Percentiles rank a stretch among this genome's conserved stretches.
Evolutionary conservation across 371 early-diverging fungal genomes (phyloP).

Genomic region (Sanchytrium tribonematis): DNA sequence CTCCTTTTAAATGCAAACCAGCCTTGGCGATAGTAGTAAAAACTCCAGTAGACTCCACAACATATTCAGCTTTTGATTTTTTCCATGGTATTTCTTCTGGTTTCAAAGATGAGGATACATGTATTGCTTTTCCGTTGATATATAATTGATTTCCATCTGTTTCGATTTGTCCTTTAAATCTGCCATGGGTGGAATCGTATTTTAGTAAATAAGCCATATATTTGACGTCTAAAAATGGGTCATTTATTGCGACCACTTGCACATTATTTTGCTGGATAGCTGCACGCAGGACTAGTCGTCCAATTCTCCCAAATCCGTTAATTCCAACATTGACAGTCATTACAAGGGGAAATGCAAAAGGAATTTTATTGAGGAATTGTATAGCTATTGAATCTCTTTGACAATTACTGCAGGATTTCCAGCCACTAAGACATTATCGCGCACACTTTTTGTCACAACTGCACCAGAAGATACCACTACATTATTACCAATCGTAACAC

Average conservation of each 20-base stretch:
- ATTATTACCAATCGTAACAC: conserved; percentile 50
- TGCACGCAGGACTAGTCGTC: conserved; percentile 88
- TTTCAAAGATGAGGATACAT: conserved; percentile 29
- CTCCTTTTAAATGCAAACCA: conserved; percentile 58
- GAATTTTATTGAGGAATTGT: no score
- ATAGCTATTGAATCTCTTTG: no score
- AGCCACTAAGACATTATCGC: conserved; percentile 32
- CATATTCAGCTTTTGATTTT: conserved; percentile 52
- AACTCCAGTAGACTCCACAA: conserved; percentile 95
- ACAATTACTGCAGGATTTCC: conserved; percentile 56
- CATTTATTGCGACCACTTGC: conserved; percentile 83
- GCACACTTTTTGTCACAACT: conserved; percentile 50
- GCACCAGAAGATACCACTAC: conserved; percentile 23
- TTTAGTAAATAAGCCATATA: conserved; percentile 88
- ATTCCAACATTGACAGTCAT: conserved; percentile 52
- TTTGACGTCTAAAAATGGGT: conserved; percentile 81
- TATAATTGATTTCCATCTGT: conserved; percentile 49
- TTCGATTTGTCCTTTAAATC: conserved; percentile 43
- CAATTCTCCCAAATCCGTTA: conserved; percentile 77
- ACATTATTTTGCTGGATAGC: conserved; percentile 40
- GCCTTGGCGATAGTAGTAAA: conserved; percentile 79
- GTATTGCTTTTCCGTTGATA: conserved; percentile 48
- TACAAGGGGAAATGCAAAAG: no score
- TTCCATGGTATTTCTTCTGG: conserved; percentile 85
- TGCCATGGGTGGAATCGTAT: conserved; percentile 94